Evolutionary conservation across 345 rosid species (phyloP).

Genomic region (Lepidium africanum): DNA sequence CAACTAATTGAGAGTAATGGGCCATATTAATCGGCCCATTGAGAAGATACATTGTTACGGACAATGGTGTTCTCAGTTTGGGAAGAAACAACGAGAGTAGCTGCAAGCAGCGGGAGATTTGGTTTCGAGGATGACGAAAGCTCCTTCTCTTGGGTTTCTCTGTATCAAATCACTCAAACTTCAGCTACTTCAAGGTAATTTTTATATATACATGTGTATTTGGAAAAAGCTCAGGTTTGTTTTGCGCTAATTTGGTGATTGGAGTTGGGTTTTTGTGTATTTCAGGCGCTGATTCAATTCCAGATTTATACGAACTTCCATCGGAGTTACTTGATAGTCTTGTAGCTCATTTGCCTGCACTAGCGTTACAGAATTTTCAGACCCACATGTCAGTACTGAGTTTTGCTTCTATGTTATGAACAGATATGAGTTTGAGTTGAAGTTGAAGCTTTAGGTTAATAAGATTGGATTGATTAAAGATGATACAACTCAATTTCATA

Average conservation of each 20-base stretch:
- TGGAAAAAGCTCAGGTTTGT: background rate
- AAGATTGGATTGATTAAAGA: background rate
- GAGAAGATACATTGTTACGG: background rate
- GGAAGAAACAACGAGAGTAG: background rate
- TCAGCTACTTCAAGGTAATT: conserved; percentile 47
- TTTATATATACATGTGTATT: background rate
- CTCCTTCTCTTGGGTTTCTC: conserved; percentile 52
- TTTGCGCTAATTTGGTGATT: background rate
- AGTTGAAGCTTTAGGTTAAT: background rate
- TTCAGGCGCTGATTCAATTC: conserved; percentile 41
- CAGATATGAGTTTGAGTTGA: background rate
- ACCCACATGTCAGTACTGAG: conserved; percentile 40
- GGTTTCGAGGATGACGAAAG: conserved; percentile 31
- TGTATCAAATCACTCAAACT: conserved; percentile 35
- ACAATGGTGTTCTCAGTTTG: background rate
- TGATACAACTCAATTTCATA: background rate
- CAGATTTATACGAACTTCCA: conserved; percentile 55
- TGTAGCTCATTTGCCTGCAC: conserved; percentile 49
- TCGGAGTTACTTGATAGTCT: conserved; percentile 44
- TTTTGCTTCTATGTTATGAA: background rate
- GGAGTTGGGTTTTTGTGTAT: background rate
- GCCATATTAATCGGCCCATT: background rate
- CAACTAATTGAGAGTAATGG: background rate
- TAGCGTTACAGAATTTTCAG: conserved; percentile 60
- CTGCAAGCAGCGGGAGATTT: background rate